These are phyloP conservation scores for Dictyostelium discoideum DNA, from an alignment of 78 protist genomes.

Conservation along the genomic window dicty_2.7 NC_007089.4:5564001-5564500, in stretches of 20 bases:
- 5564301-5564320: background rate
- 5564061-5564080: background rate
- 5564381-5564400: conserved; percentile 95
- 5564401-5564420: conserved; percentile 95
- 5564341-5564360: conserved; percentile 99
- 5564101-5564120: background rate
- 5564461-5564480: conserved; percentile 96
- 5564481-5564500: conserved; percentile 99
- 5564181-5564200: conserved; percentile 11
- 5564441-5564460: conserved; percentile 99
- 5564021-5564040: background rate
- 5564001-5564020: background rate
- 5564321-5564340: conserved; percentile 79
- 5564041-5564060: background rate
- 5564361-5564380: conserved; percentile 86
- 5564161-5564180: background rate
- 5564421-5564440: conserved; percentile 99
- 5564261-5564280: background rate
- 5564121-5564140: background rate
- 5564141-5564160: background rate
- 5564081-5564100: background rate
- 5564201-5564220: conserved; percentile 2
- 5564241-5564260: too few species aligned
- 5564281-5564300: too few species aligned
- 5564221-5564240: background rate